These are phyloP conservation scores for Fusarium begoniae DNA, from an alignment of 2,329 filamentous ascomycete genomes.

Conservation along the genomic window DNA sequence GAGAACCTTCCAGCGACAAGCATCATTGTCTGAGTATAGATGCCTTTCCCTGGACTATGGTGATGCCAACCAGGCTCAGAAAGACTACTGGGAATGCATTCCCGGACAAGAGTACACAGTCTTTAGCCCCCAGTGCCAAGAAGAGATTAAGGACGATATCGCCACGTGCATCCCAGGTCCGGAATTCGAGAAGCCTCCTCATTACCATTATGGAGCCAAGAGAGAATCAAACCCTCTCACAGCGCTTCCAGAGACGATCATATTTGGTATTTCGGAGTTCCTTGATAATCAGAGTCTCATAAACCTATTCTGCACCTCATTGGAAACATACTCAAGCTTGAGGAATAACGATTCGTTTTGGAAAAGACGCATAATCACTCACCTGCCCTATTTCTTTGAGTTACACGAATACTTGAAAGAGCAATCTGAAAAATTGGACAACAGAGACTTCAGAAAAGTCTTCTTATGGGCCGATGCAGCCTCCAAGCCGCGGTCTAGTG, in stretches of 20 bases:
- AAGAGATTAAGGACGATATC: background rate
- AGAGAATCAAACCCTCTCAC: background rate
- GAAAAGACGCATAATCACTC: background rate
- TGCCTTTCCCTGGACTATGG: background rate
- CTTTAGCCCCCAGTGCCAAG: background rate
- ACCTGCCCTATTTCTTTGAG: background rate
- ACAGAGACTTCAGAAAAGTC: background rate
- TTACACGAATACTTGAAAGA: background rate
- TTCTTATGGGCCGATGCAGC: background rate
- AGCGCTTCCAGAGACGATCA: background rate
- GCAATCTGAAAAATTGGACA: background rate
- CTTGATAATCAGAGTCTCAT: background rate
- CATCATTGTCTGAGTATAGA: background rate
- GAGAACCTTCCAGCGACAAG: background rate
- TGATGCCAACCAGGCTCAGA: background rate
- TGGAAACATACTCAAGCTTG: background rate
- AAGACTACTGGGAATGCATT: background rate
- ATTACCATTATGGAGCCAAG: rapidly evolving
- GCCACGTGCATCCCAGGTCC: background rate
- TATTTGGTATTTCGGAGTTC: background rate
- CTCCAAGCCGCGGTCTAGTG: background rate
- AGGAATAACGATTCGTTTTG: background rate
- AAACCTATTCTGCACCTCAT: background rate
- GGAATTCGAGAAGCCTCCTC: background rate
- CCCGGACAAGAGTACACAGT: background rate